Conservation (phyloP, 345 rosid genomes). For the Brassica cretica region DNA sequence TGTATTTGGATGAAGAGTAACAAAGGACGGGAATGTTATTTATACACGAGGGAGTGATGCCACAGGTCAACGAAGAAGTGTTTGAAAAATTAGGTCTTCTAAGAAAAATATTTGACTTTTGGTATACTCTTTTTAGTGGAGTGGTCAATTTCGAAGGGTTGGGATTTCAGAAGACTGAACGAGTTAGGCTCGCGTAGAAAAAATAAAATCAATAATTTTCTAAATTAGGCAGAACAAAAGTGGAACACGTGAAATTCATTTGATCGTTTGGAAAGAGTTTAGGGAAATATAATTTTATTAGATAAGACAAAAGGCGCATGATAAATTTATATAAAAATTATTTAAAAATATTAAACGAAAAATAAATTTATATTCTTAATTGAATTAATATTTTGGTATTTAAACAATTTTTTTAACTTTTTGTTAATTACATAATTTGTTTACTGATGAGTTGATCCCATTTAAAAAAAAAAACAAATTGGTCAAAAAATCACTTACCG, state of each 20-base stretch:
- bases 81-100: constrained; percentile 13
- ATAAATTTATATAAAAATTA: no score
- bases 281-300: not conserved
- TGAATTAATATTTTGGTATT: no score
- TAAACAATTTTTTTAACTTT: no score
- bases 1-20: constrained; percentile 33
- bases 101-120: constrained; percentile 31
- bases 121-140: constrained; percentile 36
- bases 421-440: no score
- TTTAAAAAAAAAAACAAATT: no score
- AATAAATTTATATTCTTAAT: no score
- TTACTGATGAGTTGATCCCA: no score
- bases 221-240: constrained; percentile 33
- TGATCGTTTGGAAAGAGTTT: not conserved
- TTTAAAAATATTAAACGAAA: no score
- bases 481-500: no score
- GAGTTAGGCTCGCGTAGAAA: constrained; percentile 39
- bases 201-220: not conserved
- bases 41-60: constrained; percentile 25
- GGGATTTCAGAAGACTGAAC: constrained; percentile 11
- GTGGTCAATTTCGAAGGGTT: constrained; percentile 36
- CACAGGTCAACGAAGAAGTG: constrained; percentile 24
- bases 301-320: no score
- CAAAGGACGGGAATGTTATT: constrained; percentile 25
- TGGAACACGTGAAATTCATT: constrained; percentile 9